phyloP scores from a whole-genome alignment of 345 rosid genomes.

The Pelargonium nanum region DNA sequence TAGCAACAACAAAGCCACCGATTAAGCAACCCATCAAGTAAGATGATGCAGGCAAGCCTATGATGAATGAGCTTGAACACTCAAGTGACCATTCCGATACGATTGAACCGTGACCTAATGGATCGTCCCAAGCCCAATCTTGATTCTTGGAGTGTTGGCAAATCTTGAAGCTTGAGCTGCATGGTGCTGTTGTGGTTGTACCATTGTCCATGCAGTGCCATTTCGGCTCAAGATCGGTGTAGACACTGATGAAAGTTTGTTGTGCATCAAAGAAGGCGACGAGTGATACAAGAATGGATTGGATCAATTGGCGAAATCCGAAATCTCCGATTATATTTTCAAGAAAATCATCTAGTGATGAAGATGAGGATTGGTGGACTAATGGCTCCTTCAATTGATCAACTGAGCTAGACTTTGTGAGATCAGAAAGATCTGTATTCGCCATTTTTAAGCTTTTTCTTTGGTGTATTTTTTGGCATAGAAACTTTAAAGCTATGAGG shows the following conservation, averaged over 20 bases:
- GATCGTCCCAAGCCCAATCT: conserved; percentile 45
- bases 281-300: conserved; percentile 40
- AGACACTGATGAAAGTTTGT: conserved; percentile 50
- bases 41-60: conserved; percentile 48
- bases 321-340: conserved; percentile 10
- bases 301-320: conserved; percentile 29
- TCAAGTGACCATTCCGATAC: conserved; percentile 51
- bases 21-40: conserved; percentile 50
- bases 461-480: too few relatives aligned
- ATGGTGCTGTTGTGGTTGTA: too few relatives aligned
- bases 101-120: conserved; percentile 22
- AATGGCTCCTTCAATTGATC: too few relatives aligned
- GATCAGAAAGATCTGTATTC: too few relatives aligned
- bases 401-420: too few relatives aligned
- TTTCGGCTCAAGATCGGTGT: conserved; percentile 42
- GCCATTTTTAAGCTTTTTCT: too few relatives aligned
- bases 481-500: too few relatives aligned
- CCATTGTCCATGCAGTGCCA: conserved; percentile 49
- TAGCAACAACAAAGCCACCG: conserved; percentile 44
- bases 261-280: conserved; percentile 52
- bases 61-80: conserved; percentile 31
- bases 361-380: too few relatives aligned
- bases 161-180: conserved; percentile 17
- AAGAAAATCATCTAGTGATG: too few relatives aligned
- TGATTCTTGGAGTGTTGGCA: conserved; percentile 30